Evolutionary conservation across 176 grass and related monocot genomes (phyloP).

Genomic region (Triticum monococcum): DNA sequence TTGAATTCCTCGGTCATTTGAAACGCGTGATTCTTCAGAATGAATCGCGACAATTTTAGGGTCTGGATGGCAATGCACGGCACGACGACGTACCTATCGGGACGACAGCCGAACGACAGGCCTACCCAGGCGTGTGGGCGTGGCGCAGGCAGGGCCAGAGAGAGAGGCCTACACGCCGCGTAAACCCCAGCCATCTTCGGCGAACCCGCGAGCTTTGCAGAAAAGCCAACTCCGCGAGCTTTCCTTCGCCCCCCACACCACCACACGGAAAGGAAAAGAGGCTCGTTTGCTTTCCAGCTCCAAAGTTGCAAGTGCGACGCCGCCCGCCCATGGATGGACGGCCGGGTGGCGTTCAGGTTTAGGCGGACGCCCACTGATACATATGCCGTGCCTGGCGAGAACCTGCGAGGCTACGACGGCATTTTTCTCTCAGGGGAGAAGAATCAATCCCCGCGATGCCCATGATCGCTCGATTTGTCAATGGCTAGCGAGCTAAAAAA

Average conservation of each 20-base stretch:
- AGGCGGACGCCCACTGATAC: background rate
- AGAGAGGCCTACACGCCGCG: conserved; percentile 16
- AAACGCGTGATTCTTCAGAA: no score
- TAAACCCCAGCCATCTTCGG: background rate
- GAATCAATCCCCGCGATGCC: background rate
- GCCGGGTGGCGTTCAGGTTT: background rate
- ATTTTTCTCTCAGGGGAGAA: background rate
- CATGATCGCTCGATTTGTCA: background rate
- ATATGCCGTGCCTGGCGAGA: background rate
- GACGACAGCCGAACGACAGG: background rate
- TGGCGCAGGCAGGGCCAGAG: background rate
- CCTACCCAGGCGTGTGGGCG: background rate
- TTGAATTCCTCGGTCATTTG: no score
- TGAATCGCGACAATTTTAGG: no score
- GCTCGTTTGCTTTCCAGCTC: conserved; percentile 36
- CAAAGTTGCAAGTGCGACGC: background rate
- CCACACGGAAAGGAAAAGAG: background rate
- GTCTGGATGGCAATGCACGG: no score
- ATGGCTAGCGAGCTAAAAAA: background rate
- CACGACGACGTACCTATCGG: no score
- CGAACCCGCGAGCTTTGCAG: background rate
- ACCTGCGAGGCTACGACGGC: background rate
- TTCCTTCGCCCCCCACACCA: background rate
- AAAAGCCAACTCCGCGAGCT: conserved; percentile 2
- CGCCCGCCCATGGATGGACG: background rate